Base-by-base conservation (phyloP, 2,329 filamentous ascomycete genomes). In the Pleochaeta shiraiana region DNA sequence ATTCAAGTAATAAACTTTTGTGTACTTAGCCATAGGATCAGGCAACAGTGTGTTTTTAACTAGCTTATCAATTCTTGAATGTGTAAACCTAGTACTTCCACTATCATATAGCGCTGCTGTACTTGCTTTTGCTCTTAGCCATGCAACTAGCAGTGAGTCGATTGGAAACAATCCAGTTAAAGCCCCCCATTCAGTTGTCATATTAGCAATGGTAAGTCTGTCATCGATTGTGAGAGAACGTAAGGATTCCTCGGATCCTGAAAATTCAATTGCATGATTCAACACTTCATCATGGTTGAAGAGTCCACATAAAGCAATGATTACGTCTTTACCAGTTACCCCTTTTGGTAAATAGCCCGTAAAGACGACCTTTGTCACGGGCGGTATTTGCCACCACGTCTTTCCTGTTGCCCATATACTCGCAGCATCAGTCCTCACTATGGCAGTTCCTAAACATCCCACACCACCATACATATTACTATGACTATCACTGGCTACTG, bases 291-390 rank as follows among this genome's bases (percentile, higher is more conserved):
- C 86, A 64, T 87, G 83, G 75, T 88, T 87, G 77, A 97, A 95
- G 0, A 95, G 76, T 0, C 87, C 88, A 69, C 89, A 95, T 0
- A 97, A 79, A 0, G 90, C 88, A 30, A 96, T 82, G 68, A 97
- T 97, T 14, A 95, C 87, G 73, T 97, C 93, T 75, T 98, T 97
- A 33, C 90, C 92, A 0, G 87, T 90, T 0, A 95, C 90, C 12
- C 91, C 91, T 0, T 77, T 76, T 0, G 89, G 91, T 6, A 95
- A 76, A 0, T 82, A 74, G 6, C 90, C 91, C 0, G 81, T 88
- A 12, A 97, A 79, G 0, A 82, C 91, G 28, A 96, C 82, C 74
- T 87, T 86, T 0, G 87, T 88, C 31, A 95, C 82, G 0, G 90
- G 89, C 0, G 92, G 92, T 28, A 93, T 81, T 75, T 95, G 88